These are phyloP conservation scores for Podospora fimiseda DNA, from an alignment of 495 filamentous ascomycete genomes.

Conservation along the genomic window DNA sequence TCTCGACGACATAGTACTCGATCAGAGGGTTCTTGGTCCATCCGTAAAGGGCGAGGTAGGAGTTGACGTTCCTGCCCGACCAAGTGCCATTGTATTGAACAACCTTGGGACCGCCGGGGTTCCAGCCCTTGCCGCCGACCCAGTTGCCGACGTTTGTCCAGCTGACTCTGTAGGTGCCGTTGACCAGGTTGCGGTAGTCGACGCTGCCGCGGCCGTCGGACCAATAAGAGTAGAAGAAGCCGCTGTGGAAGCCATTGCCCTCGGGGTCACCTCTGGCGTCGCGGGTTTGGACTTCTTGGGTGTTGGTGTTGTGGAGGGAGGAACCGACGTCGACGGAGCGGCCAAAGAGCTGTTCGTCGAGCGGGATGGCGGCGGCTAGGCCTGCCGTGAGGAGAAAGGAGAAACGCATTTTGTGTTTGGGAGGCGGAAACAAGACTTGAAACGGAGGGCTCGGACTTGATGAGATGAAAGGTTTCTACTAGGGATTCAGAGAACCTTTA, in stretches of 20 bases:
- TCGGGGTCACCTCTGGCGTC: constrained; percentile 10
- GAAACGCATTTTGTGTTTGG: too few species aligned
- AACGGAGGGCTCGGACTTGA: too few species aligned
- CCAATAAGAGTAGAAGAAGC: constrained; percentile 55
- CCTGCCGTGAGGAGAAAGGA: constrained; percentile 17
- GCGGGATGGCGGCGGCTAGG: constrained; percentile 16
- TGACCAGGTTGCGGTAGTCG: constrained; percentile 45
- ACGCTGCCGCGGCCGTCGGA: constrained; percentile 48
- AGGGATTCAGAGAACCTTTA: too few species aligned
- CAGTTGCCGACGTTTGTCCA: constrained; percentile 50
- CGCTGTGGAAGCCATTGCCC: constrained; percentile 45
- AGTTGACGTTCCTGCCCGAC: constrained; percentile 21
- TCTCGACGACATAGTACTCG: constrained; percentile 60
- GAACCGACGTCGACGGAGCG: constrained; percentile 13
- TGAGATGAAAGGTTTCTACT: too few species aligned
- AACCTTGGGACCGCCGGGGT: constrained; percentile 41
- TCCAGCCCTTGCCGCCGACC: constrained; percentile 55
- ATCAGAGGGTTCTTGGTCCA: constrained; percentile 56
- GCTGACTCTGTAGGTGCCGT: constrained; percentile 43
- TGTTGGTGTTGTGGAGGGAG: constrained; percentile 10
- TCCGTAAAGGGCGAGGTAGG: constrained; percentile 45
- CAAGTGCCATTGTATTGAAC: constrained; percentile 25
- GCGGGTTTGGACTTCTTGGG: background rate
- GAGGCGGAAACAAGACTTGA: too few species aligned
- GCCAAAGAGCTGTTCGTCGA: constrained; percentile 21